These are phyloP conservation scores for Orbilia ellipsospora DNA, from an alignment of 2,329 filamentous ascomycete genomes.

Conservation along the genomic window DNA sequence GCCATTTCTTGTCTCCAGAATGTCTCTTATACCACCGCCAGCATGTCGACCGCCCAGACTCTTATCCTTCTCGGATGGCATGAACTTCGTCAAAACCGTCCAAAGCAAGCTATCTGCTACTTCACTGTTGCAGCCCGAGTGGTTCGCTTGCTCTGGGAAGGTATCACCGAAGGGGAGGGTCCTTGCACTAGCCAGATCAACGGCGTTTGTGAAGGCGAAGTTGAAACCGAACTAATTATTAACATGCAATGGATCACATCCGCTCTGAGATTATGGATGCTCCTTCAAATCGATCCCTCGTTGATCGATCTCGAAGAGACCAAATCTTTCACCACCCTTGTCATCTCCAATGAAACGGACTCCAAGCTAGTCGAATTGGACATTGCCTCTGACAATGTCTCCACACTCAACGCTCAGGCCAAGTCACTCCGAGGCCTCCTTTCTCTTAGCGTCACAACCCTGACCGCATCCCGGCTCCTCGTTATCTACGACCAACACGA, in stretches of 20 bases:
- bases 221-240: conserved; percentile 55
- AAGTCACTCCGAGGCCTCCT: conserved; percentile 49
- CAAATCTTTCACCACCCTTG: conserved; percentile 45
- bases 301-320: conserved; percentile 54
- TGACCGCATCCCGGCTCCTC: conserved; percentile 48
- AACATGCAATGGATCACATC: conserved; percentile 56
- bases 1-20: conserved; percentile 48
- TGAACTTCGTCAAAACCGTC: conserved; percentile 53
- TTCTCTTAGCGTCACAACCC: conserved; percentile 48
- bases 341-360: conserved; percentile 50
- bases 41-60: conserved; percentile 54
- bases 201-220: conserved; percentile 55
- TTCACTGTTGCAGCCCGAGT: conserved; percentile 52
- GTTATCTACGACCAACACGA: conserved; percentile 54
- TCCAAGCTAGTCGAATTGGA: conserved; percentile 51
- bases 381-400: conserved; percentile 52
- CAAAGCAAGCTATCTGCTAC: conserved; percentile 55
- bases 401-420: conserved; percentile 49
- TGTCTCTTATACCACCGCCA: conserved; percentile 40
- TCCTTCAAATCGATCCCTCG: conserved; percentile 56
- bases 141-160: conserved; percentile 47
- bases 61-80: conserved; percentile 56
- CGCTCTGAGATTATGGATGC: conserved; percentile 53
- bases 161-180: conserved; percentile 49
- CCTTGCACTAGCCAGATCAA: conserved; percentile 56